Base-by-base conservation (phyloP, 2,329 filamentous ascomycete genomes). In the Verticillium longisporum region DNA sequence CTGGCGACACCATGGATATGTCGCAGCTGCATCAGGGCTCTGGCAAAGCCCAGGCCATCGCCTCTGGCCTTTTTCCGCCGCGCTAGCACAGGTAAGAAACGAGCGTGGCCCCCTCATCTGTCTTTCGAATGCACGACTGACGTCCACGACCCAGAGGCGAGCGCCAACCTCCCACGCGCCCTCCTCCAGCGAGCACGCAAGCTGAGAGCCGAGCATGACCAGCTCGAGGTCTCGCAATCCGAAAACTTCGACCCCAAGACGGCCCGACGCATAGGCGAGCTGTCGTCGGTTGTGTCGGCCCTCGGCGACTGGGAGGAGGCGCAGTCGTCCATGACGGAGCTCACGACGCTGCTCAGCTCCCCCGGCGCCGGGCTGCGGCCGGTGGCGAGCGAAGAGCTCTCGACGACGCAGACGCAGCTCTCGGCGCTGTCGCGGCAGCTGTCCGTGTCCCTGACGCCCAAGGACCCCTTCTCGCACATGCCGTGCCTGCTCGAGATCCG, bases 401-500 rank as follows among this genome's bases (percentile, higher is more conserved):
- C 79, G n/a, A 74, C 82, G 2, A 92, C 91, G 11, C 78, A 82
- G 15, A 75, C 80, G 6, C 79, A 83, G 61, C 82, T 97, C 31
- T 80, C 83, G 2, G 71, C 76, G 0, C 83, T 96, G 32, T 86
- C 87, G 0, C 81, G 81, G 41, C 84, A 83, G 38, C 82, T 99
- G 54, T 91, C 91, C 32, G 85, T 83, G 26, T 87, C 90, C 56
- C 82, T 99, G 59, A 90, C 96, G 15, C 95, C 95, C 1, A 85
- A 87, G 50, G 93, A 99, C 72, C 91, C 93, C 2, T 99, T 97
- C 72, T 91, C 91, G 36, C 84, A 92, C 64, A 83, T 98, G 67
- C 92, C 93, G 59, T 98, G 94, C 73, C 83, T 99, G 65, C 77
- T 99, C 53, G 95, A 99, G 76, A 90, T 99, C 62, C 86, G 93